These are phyloP conservation scores for Fusarium nygamai DNA, from an alignment of 2,329 filamentous ascomycete species.

Conservation along the genomic window DNA sequence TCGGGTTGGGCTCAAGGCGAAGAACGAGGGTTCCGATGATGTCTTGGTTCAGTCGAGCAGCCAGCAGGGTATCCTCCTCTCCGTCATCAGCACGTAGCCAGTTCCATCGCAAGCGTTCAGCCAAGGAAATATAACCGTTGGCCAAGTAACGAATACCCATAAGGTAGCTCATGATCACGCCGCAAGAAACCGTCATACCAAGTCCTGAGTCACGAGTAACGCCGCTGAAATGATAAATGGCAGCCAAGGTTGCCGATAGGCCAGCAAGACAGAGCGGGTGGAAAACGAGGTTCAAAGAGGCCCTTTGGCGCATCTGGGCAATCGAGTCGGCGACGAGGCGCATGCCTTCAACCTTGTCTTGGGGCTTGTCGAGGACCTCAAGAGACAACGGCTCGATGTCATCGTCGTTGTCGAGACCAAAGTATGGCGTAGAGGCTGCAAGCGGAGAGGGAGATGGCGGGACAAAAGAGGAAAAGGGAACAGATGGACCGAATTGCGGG, in stretches of 20 bases:
- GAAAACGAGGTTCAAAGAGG: slow-evolving; percentile 70
- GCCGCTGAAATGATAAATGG: slow-evolving; percentile 59
- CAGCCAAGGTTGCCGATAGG: slow-evolving; percentile 55
- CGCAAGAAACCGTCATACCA: slow-evolving; percentile 66
- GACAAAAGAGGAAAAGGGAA: slow-evolving; percentile 47
- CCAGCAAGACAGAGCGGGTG: slow-evolving; percentile 66
- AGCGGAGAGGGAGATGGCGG: slow-evolving; percentile 64
- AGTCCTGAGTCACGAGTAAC: slow-evolving; percentile 62
- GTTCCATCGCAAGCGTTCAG: slow-evolving; percentile 68
- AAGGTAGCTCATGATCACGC: slow-evolving; percentile 71
- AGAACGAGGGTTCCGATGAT: slow-evolving; percentile 78
- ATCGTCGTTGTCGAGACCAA: slow-evolving; percentile 50
- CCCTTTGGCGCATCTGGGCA: slow-evolving; percentile 80
- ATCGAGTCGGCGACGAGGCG: slow-evolving; percentile 82
- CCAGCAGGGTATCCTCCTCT: slow-evolving; percentile 67
- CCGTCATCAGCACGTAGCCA: slow-evolving; percentile 63
- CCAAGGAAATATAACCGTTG: slow-evolving; percentile 69
- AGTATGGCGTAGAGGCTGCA: slow-evolving; percentile 69
- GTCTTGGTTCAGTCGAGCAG: slow-evolving; percentile 73
- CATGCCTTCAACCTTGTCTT: slow-evolving; percentile 74
- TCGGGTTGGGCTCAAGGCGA: slow-evolving; percentile 63
- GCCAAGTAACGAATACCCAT: slow-evolving; percentile 69
- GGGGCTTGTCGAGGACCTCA: slow-evolving; percentile 61
- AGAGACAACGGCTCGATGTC: slow-evolving; percentile 72
- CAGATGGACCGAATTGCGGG: slow-evolving; percentile 67